Conservation (phyloP, 805 yeast genomes). For the Kodamaea leandrae region DNA sequence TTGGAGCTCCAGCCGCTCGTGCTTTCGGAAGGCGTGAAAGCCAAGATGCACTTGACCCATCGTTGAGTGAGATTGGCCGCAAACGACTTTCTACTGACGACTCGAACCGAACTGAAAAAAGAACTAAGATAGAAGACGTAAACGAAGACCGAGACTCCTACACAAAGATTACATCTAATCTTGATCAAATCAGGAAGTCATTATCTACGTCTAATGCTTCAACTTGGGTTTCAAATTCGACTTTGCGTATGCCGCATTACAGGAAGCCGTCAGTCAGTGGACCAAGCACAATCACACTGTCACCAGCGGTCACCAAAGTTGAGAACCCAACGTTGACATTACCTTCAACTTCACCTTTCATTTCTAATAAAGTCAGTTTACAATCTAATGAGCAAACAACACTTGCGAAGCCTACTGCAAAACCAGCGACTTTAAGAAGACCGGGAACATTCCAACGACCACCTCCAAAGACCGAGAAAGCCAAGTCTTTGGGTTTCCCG, state of each 20-base stretch:
- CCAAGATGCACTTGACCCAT: constrained; percentile 5
- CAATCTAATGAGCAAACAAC: constrained; percentile 6
- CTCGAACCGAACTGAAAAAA: constrained; percentile 2
- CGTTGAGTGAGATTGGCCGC: constrained; percentile 6
- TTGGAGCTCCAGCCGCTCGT: background rate
- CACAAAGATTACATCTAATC: constrained; percentile 13
- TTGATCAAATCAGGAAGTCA: constrained; percentile 16
- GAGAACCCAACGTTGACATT: constrained; percentile 19
- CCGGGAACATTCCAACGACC: constrained; percentile 39
- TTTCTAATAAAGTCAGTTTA: constrained; percentile 25
- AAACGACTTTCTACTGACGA: constrained; percentile 3
- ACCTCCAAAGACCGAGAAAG: constrained; percentile 17
- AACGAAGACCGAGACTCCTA: constrained; percentile 13
- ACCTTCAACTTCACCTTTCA: constrained; percentile 27
- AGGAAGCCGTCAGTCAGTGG: constrained; percentile 15
- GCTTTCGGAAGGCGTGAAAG: too few species aligned
- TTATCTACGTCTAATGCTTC: constrained; percentile 10
- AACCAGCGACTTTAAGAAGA: constrained; percentile 22
- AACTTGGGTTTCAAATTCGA: constrained; percentile 11
- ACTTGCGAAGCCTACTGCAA: constrained; percentile 4
- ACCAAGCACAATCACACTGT: background rate
- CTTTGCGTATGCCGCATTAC: constrained; percentile 27
- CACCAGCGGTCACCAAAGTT: constrained; percentile 2
- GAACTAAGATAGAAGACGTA: constrained; percentile 6
- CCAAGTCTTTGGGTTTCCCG: constrained; percentile 23